These are phyloP conservation scores for Diutina mesorugosa DNA, from an alignment of 1,139 yeast species.

Conservation along the genomic window DNA sequence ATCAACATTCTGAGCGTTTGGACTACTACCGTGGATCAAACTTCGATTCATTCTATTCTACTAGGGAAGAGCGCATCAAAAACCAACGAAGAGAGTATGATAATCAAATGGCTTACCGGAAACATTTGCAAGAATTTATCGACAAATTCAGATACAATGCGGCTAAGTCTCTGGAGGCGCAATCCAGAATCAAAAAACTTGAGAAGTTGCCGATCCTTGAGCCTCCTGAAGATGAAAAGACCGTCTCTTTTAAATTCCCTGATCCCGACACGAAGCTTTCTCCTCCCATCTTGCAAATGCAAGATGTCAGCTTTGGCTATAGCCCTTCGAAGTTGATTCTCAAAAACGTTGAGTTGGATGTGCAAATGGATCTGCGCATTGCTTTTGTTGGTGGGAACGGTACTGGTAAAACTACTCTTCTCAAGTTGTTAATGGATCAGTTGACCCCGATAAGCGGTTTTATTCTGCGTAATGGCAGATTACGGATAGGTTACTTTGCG, in stretches of 20 bases:
- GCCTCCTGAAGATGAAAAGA: slow-evolving; percentile 89
- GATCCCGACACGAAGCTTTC: slow-evolving; percentile 77
- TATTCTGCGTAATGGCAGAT: slow-evolving; percentile 68
- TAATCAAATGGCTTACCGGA: slow-evolving; percentile 90
- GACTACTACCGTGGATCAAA: slow-evolving; percentile 93
- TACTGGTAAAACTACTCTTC: slow-evolving; percentile 93
- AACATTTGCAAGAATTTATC: slow-evolving; percentile 85
- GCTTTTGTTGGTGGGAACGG: slow-evolving; percentile 99
- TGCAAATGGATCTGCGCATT: slow-evolving; percentile 87
- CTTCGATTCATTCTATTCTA: slow-evolving; percentile 84
- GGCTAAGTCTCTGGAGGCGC: slow-evolving; percentile 95
- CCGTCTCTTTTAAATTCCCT: slow-evolving; percentile 80
- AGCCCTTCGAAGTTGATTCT: slow-evolving; percentile 47
- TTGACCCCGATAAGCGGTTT: slow-evolving; percentile 62
- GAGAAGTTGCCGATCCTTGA: slow-evolving; percentile 88
- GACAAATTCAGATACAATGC: slow-evolving; percentile 97
- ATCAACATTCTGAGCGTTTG: slow-evolving; percentile 92
- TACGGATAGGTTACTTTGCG: slow-evolving; percentile 96
- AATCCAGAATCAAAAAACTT: slow-evolving; percentile 89
- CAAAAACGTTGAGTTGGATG: slow-evolving; percentile 73
- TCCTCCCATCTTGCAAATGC: slow-evolving; percentile 87
- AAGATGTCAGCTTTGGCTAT: slow-evolving; percentile 81
- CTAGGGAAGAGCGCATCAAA: slow-evolving; percentile 91
- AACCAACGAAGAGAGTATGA: slow-evolving; percentile 91
- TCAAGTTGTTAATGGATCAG: slow-evolving; percentile 74